These are phyloP conservation scores for Fabrea salina DNA, from an alignment of 169 alveolate genomes.

Conservation along the genomic window DNA sequence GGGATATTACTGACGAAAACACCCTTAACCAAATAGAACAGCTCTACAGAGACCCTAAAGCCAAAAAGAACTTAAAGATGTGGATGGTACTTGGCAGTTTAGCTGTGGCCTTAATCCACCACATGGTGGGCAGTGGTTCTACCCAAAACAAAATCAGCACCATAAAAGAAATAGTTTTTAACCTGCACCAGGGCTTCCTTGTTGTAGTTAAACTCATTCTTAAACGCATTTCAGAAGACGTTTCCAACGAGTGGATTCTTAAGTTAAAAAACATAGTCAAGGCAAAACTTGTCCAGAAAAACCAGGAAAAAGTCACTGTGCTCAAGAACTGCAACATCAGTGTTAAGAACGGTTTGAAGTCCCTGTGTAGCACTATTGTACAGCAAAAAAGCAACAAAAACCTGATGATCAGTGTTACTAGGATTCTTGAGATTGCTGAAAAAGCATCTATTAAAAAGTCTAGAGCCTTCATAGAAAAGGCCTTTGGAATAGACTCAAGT, in stretches of 20 bases:
- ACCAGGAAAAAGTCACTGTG: no score
- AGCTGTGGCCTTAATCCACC: background rate
- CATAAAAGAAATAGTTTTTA: background rate
- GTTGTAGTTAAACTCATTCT: background rate
- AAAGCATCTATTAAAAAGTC: no score
- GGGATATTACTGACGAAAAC: slow-evolving; percentile 22
- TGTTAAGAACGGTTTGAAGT: no score
- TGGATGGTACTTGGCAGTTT: background rate
- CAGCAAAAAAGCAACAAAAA: no score
- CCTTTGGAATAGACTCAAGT: no score
- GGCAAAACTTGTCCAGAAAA: background rate
- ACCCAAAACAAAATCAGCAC: background rate
- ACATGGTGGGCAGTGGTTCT: background rate
- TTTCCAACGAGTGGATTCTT: background rate
- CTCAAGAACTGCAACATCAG: no score
- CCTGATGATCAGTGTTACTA: no score
- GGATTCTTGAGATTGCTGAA: no score
- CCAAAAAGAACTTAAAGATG: background rate
- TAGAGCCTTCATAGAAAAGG: no score
- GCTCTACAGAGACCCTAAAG: background rate
- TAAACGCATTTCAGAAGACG: background rate
- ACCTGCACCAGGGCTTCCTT: slow-evolving; percentile 9
- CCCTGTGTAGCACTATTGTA: no score
- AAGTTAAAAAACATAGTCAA: background rate
- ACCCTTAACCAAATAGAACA: background rate